These are phyloP conservation scores for Phytopythium oedochilum DNA, from an alignment of 352 stramenopile species.

Conservation along the genomic window DNA sequence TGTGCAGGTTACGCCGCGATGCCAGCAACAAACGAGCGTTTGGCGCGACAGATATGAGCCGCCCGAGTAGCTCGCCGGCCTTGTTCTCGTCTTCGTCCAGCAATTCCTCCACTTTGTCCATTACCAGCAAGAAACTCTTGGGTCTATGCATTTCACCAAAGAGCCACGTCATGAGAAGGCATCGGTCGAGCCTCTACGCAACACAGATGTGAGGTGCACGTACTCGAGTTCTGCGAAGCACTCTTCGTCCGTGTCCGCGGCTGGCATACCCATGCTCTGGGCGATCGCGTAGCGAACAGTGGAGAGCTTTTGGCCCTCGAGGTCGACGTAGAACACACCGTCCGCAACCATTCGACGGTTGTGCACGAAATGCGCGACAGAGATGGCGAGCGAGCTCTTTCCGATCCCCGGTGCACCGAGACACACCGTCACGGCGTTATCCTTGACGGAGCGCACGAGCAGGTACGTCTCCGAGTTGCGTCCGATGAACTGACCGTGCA, in stretches of 20 bases:
- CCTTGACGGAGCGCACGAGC: constrained; percentile 65
- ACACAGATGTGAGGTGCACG: neutral
- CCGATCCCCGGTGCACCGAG: constrained; percentile 71
- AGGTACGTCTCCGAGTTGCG: constrained; percentile 77
- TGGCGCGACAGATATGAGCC: constrained; percentile 65
- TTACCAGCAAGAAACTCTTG: constrained; percentile 64
- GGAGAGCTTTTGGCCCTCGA: constrained; percentile 77
- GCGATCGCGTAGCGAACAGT: constrained; percentile 80
- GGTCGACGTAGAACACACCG: constrained; percentile 79
- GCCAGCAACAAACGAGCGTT: constrained; percentile 66
- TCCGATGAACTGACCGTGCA: constrained; percentile 83
- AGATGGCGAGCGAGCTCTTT: constrained; percentile 81
- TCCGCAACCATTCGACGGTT: constrained; percentile 75
- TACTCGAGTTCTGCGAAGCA: constrained; percentile 70
- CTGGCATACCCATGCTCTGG: constrained; percentile 71
- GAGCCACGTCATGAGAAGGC: constrained; percentile 2
- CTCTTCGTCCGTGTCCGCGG: constrained; percentile 70
- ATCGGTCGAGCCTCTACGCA: neutral
- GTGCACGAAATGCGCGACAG: constrained; percentile 74
- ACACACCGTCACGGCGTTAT: constrained; percentile 74
- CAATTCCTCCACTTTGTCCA: constrained; percentile 80
- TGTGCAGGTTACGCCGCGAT: constrained; percentile 66
- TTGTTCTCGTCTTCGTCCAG: constrained; percentile 75
- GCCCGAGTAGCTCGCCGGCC: constrained; percentile 56
- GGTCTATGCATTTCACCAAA: constrained; percentile 18